Evolutionary conservation across 208 protist species (phyloP).

Genomic region (Phytomonas serpens): DNA sequence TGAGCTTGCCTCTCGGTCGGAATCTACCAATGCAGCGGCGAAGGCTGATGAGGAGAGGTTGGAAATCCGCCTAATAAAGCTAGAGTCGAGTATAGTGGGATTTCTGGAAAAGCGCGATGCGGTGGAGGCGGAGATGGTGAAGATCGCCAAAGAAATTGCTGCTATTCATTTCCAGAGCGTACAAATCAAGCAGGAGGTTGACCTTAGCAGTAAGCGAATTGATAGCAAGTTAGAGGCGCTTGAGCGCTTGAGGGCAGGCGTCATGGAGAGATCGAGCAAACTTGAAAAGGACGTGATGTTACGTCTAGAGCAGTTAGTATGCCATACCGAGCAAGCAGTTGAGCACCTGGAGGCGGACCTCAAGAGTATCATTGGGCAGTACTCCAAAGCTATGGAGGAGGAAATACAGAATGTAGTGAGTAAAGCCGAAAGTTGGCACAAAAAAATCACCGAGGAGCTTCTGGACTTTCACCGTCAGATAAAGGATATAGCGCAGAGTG

Average conservation of each 20-base stretch:
- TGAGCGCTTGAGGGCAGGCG: background rate
- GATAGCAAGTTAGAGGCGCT: background rate
- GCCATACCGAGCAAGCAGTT: conserved; percentile 18
- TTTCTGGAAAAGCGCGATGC: conserved; percentile 17
- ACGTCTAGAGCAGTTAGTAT: conserved; percentile 16
- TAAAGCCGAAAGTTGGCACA: conserved; percentile 5
- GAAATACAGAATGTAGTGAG: conserved; percentile 10
- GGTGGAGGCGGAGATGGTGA: conserved; percentile 19
- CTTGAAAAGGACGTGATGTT: conserved; percentile 14
- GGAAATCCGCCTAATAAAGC: conserved; percentile 34
- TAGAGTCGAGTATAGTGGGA: conserved; percentile 22
- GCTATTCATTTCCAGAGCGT: conserved; percentile 22
- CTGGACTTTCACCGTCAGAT: conserved; percentile 1
- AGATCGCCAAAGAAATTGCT: conserved; percentile 30
- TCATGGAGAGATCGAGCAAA: conserved; percentile 9
- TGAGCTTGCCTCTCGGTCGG: conserved; percentile 33
- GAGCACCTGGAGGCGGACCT: conserved; percentile 20
- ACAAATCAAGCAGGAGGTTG: background rate
- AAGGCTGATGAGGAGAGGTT: conserved; percentile 56
- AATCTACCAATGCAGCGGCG: conserved; percentile 39
- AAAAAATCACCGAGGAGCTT: conserved; percentile 13
- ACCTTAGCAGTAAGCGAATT: background rate
- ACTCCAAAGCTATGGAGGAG: conserved; percentile 19
- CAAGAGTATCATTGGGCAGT: conserved; percentile 15
- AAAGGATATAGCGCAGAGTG: background rate